Base-by-base conservation (phyloP, 805 yeast genomes). In the Metschnikowia amazonensis region DNA sequence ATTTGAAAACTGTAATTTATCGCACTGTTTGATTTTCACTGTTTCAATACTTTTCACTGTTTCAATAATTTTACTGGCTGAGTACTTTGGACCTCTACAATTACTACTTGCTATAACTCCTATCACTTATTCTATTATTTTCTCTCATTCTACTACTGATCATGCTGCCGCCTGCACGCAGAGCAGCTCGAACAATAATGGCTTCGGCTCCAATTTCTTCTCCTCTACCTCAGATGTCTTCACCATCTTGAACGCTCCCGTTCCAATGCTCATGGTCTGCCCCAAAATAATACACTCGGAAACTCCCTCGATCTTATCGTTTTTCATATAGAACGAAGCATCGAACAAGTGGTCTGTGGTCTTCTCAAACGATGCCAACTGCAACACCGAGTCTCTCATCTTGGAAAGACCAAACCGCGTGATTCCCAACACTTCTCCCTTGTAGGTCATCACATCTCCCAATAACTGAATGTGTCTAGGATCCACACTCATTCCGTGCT, bases 401-500 rank as follows among this genome's bases (percentile, higher is more conserved):
- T 95, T 94, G 59, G 97, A 92, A 56, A 94, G 75, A 56, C 99
- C 99, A 60, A 94, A 94, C 70, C 99, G 80, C 1, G 99, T 94
- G 63, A 94, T 94, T 67, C 99, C 99, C 56, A 95, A 76, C 10
- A 94, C 96, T 64, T 94, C 99, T 49, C 99, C 99, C 70, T 94
- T 94, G 66, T 88, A 94, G 0, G 98, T 89, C 99, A 94, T 94
- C 41, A 94, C 98, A 67, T 94, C 99, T 53, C 99, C 99, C 52
- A 94, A 72, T 38, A 94, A 74, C 71, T 94, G 98, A 64, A 95
- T 90, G 66, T 94, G 99, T 75, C 99, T 96, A 50, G 98, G 99
- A 75, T 94, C 99, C 41, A 94, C 97, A 65, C 96, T 88, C 99
- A 94, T 94, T 69, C 99, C 99, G 74, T 94, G 99, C 68, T 89